Evolutionary conservation across 805 yeast species (phyloP), one percentile per base, ranked within the genome.

Genomic region (Zygotorulaspora sp.): DNA sequence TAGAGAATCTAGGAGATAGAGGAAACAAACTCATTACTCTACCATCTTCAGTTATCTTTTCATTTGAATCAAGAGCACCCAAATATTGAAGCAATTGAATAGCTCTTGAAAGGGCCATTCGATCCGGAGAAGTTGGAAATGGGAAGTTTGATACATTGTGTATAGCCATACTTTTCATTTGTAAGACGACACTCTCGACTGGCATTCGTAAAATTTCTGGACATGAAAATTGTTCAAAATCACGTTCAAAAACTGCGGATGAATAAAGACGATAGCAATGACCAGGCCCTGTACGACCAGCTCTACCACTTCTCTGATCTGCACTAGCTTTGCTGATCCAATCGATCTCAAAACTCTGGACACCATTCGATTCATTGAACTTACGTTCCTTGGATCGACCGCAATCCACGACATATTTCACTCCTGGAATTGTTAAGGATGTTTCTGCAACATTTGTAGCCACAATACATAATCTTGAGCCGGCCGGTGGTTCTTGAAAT

Each of bases 391-490:
- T 92, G 0, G 95, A 74, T 45, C 97, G 75, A 16, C 99, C 99
- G 63, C 94, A 77, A 61, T 92, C 99, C 32, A 92, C 85, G 23
- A 92, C 98, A 56, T 92, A 92, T 41, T 94, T 70, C 25, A 94
- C 84, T 7, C 95, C 94, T 0, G 98, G 98, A 50, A 92, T 92
- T 0, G 99, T 92, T 57, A 92, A 72, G 1, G 97, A 88, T 0
- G 99, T 92, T 61, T 92, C 99, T 0, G 99, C 99, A 40, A 92
- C 95, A 57, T 92, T 92, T 1, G 99, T 92, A 4, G 99, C 96
- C 21, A 92, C 86, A 26, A 92, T 83, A 68, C 97, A 88, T 7
- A 92, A 61, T 52, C 99, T 72, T 27, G 88, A 74, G 4, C 95
- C 95, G 17, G 67, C 65, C 2, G 98, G 98, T 2, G 96, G 95